Evolutionary conservation across 108 stramenopile genomes (phyloP).

Genomic region (Fistulifera solaris): DNA sequence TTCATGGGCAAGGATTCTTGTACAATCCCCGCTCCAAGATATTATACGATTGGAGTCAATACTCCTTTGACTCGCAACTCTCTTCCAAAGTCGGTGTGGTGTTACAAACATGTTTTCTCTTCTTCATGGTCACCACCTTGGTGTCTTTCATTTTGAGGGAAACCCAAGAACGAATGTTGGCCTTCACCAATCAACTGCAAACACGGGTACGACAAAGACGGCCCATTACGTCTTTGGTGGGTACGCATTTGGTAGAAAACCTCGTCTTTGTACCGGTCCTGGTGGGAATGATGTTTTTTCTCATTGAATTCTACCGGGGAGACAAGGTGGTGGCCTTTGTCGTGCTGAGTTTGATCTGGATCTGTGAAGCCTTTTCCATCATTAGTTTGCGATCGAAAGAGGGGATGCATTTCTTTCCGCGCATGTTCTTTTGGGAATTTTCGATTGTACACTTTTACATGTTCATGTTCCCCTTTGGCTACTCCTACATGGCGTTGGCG

Average conservation of each 20-base stretch:
- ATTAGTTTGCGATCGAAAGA: slow-evolving; percentile 52
- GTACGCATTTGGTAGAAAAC: slow-evolving; percentile 61
- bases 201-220: slow-evolving; percentile 37
- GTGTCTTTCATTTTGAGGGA: slow-evolving; percentile 86
- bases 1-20: slow-evolving; percentile 30
- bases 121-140: slow-evolving; percentile 85
- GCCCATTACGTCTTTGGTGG: slow-evolving; percentile 47
- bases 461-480: slow-evolving; percentile 87
- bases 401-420: slow-evolving; percentile 82
- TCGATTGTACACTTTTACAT: slow-evolving; percentile 90
- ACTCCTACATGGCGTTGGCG: slow-evolving; percentile 72
- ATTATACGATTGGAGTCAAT: slow-evolving; percentile 18
- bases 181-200: slow-evolving; percentile 82
- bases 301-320: slow-evolving; percentile 85
- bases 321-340: slow-evolving; percentile 87
- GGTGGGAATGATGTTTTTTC: slow-evolving; percentile 90
- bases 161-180: slow-evolving; percentile 96
- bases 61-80: too few relatives aligned
- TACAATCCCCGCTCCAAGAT: slow-evolving; percentile 22
- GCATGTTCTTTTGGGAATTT: slow-evolving; percentile 82
- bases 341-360: slow-evolving; percentile 85
- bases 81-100: slow-evolving; percentile 26
- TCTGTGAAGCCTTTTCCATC: slow-evolving; percentile 88
- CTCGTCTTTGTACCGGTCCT: slow-evolving; percentile 89
- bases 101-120: slow-evolving; percentile 76